phyloP scores from a whole-genome alignment of 208 protist genomes.

The Leptomonas pyrrhocoris region DNA sequence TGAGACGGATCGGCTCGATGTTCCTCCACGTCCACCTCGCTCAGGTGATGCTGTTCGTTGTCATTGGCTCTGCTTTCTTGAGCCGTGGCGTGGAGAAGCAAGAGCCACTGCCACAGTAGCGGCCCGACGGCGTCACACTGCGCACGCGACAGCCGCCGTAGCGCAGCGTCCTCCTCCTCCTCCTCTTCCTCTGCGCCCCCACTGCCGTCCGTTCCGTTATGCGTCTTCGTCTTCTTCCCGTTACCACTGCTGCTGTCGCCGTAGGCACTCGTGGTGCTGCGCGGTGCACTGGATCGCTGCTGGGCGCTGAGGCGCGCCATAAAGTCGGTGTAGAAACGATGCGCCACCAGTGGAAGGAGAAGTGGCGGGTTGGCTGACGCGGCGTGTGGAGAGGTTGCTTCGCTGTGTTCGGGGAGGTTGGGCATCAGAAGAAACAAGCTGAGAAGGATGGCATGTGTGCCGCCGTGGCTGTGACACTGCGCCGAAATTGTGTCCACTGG shows the following conservation, averaged over 20 bases:
- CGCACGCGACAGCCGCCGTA: constrained; percentile 1
- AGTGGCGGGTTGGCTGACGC: neutral
- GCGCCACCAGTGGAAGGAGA: neutral
- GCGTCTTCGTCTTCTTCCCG: neutral
- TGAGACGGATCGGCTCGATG: neutral
- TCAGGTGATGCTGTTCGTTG: no score
- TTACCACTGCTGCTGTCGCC: neutral
- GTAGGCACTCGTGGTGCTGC: neutral
- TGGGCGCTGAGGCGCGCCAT: neutral
- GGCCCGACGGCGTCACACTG: constrained; percentile 14
- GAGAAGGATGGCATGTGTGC: no score
- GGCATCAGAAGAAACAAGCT: no score
- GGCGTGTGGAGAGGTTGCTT: neutral
- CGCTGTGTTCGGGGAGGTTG: neutral
- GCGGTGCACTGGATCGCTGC: neutral
- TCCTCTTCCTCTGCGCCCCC: neutral
- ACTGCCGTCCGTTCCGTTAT: no score
- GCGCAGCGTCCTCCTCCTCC: constrained; percentile 9
- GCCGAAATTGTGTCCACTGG: no score
- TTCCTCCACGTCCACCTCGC: no score
- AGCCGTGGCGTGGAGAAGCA: constrained; percentile 10
- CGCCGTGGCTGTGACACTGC: no score
- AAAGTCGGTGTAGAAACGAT: constrained; percentile 20
- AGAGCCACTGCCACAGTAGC: constrained; percentile 35
- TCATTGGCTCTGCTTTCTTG: neutral